Base-by-base conservation (phyloP, 2,329 filamentous ascomycete genomes). In the Pyrenophora teres region DNA sequence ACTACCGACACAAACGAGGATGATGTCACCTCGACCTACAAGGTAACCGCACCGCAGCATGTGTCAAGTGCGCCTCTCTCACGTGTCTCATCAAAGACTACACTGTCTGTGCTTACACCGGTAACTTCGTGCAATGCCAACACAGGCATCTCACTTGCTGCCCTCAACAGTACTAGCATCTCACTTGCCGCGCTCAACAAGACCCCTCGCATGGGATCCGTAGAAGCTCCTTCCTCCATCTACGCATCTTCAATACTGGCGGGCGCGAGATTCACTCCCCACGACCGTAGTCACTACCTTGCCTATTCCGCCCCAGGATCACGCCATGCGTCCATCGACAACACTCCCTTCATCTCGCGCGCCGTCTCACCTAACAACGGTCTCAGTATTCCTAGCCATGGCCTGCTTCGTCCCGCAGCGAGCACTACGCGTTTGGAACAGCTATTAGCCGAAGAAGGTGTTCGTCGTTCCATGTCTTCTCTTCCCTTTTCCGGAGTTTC, bases 271-370 rank as follows among this genome's bases (percentile, higher is more conserved):
- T 67, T 56, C 54, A 65, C 54, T 3, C 64, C 65, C 2, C 57
- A 65, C 32, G 52, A 61, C 35, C 57, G 59, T 16, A 58, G 57
- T 5, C 43, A 53, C 2, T 65, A 50, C 42, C 60, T 68, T n/a
- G 58, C 67, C 2, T 54, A 53, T 33, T 69, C 65, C 0, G 67
- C 67, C 0, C 68, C 68, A 4, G 65, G 54, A 7, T 65, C 62
- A 9, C 55, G 60, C 5, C 42, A 57, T 6, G 56, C 31, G 1
- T 64, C 58, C 0, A 46, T 54, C 27, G 32, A 52, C 12, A 54
- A 56, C 12, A 59, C 56, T 1, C 62, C 61, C 0, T 39, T 13
- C 7, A 16, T 6, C 6, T 54, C 46, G 6, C 52, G 37, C 25
- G 25, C 23, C 16, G 41, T 33, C 4, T 47, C 58, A 8, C 50